Evolutionary conservation across 176 grass and related monocot genomes (phyloP).

Genomic region (Melocanna baccifera): DNA sequence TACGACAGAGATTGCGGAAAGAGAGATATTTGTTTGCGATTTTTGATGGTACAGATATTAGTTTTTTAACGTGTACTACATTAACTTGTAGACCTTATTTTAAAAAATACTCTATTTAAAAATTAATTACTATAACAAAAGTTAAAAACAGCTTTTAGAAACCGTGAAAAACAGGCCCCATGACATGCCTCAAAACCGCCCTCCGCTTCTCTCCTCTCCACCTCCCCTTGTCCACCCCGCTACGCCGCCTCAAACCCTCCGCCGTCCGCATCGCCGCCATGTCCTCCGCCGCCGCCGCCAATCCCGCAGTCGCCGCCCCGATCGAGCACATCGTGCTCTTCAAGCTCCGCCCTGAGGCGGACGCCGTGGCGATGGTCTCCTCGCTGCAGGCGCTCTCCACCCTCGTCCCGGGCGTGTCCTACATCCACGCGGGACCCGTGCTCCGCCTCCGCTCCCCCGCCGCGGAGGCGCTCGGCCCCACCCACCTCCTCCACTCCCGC

Average conservation of each 20-base stretch:
- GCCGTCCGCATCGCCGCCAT: constrained; percentile 18
- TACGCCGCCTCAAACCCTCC: constrained; percentile 39
- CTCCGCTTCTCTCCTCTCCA: constrained; percentile 11
- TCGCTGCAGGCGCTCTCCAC: constrained; percentile 52
- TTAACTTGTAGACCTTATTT: no score
- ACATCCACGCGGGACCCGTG: constrained; percentile 71
- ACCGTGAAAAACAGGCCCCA: no score
- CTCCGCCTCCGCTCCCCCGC: constrained; percentile 67
- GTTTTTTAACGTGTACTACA: no score
- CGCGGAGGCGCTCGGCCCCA: constrained; percentile 56
- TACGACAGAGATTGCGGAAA: no score
- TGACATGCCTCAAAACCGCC: constrained; percentile 32
- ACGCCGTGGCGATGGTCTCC: constrained; percentile 52
- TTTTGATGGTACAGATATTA: no score
- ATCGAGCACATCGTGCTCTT: constrained; percentile 95
- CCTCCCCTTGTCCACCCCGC: constrained; percentile 16
- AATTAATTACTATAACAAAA: no score
- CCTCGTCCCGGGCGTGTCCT: constrained; percentile 53
- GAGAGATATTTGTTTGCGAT: no score
- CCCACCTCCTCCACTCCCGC: constrained; percentile 83
- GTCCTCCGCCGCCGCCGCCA: neutral
- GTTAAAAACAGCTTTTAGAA: no score
- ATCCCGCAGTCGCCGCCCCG: neutral
- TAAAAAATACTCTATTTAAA: no score
- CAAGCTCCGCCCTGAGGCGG: constrained; percentile 60